These are phyloP conservation scores for Chamaecyparis obtusa DNA, from an alignment of 75 land plant species.

Conservation along the genomic window DNA sequence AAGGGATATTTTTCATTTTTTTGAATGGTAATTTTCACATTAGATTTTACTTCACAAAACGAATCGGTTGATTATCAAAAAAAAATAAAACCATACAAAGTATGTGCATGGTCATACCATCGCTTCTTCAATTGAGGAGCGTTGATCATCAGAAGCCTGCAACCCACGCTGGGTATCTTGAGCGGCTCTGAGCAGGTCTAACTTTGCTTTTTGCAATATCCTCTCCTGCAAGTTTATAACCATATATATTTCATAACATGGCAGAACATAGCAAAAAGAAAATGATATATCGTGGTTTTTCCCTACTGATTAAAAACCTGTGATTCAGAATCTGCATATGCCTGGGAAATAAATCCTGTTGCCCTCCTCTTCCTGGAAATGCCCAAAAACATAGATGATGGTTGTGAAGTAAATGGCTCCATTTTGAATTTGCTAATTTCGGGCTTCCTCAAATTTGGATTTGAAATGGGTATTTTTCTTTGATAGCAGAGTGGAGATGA, in stretches of 20 bases:
- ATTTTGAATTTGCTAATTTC: not conserved
- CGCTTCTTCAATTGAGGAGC: slow-evolving; percentile 81
- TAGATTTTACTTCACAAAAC: not conserved
- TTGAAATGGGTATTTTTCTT: not conserved
- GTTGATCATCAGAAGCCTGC: slow-evolving; percentile 59
- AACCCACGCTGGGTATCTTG: slow-evolving; percentile 82
- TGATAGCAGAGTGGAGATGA: not conserved
- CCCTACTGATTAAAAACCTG: not conserved
- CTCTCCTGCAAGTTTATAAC: slow-evolving; percentile 3
- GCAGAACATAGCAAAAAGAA: not conserved
- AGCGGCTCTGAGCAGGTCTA: slow-evolving; percentile 58
- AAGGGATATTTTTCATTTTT: too few species aligned
- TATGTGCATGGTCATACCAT: slow-evolving; percentile 41
- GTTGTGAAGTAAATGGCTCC: not conserved
- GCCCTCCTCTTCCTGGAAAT: not conserved
- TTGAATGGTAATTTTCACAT: not conserved
- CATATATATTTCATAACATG: not conserved
- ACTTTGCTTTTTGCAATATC: slow-evolving; percentile 60
- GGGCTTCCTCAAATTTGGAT: not conserved
- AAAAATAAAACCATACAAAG: not conserved
- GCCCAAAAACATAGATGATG: not conserved
- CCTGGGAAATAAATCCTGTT: not conserved
- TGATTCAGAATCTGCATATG: not conserved
- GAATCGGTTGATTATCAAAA: not conserved
- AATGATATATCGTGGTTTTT: not conserved